A percentile compares a stretch with the other conserved stretches of the same genome.
phyloP scores from a whole-genome alignment of 2,329 filamentous ascomycete species.

The Fusarium chaquense region DNA sequence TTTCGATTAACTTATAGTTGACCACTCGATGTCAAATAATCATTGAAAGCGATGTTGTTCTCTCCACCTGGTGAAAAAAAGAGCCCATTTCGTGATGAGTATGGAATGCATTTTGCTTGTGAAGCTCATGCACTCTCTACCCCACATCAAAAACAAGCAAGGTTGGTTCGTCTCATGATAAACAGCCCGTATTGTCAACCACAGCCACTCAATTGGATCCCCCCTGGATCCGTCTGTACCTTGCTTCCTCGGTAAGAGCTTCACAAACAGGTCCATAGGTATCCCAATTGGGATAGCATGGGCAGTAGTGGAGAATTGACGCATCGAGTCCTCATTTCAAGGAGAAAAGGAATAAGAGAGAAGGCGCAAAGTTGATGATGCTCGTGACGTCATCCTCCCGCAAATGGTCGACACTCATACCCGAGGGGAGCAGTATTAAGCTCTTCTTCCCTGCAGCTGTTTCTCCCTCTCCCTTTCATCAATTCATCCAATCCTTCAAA shows the following conservation, averaged over 20 bases:
- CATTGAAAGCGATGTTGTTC: too few species aligned
- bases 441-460: slow-evolving; percentile 14
- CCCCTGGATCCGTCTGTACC: neutral
- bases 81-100: neutral
- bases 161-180: neutral
- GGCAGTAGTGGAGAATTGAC: slow-evolving; percentile 28
- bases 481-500: neutral
- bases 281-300: slow-evolving; percentile 17
- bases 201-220: slow-evolving; percentile 17
- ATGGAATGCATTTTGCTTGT: neutral
- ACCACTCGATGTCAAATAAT: neutral
- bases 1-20: neutral
- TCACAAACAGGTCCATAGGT: slow-evolving; percentile 4
- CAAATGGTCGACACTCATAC: slow-evolving; percentile 19
- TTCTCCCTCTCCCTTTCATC: neutral
- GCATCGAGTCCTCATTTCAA: slow-evolving; percentile 20
- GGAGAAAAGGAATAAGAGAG: slow-evolving; percentile 14
- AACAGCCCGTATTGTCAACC: slow-evolving; percentile 13
- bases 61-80: neutral
- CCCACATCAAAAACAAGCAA: slow-evolving; percentile 17
- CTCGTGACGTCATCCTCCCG: slow-evolving; percentile 41
- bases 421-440: slow-evolving; percentile 31
- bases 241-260: slow-evolving; percentile 22
- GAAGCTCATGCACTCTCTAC: neutral
- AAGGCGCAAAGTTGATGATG: slow-evolving; percentile 32